Percentiles rank a stretch among this genome's conserved stretches.
Evolutionary conservation across 2,329 filamentous ascomycete genomes (phyloP).

Genomic region (Graphium sp.): DNA sequence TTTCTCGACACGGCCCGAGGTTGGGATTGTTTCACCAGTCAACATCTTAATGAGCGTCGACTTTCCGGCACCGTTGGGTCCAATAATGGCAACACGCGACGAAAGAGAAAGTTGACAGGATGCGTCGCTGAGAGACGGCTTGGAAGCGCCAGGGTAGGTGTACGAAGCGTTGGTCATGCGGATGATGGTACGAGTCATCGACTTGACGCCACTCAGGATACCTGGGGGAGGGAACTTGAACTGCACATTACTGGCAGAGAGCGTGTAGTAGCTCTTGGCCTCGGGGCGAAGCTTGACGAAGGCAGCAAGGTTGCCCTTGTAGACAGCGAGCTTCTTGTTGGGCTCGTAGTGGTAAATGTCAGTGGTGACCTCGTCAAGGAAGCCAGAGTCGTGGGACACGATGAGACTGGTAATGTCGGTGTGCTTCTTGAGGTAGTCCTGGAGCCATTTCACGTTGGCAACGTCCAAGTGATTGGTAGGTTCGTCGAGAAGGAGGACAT

Average conservation of each 20-base stretch:
- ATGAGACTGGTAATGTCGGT: slow-evolving; percentile 94
- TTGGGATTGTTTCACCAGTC: slow-evolving; percentile 80
- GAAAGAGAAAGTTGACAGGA: slow-evolving; percentile 80
- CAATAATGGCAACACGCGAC: slow-evolving; percentile 89
- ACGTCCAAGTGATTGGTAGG: slow-evolving; percentile 98
- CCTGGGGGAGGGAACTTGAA: slow-evolving; percentile 98
- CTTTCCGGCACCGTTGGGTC: slow-evolving; percentile 94
- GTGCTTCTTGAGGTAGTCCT: slow-evolving; percentile 90
- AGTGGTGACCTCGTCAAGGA: slow-evolving; percentile 92
- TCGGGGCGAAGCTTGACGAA: slow-evolving; percentile 87
- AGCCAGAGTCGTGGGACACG: slow-evolving; percentile 94
- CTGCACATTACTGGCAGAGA: slow-evolving; percentile 72
- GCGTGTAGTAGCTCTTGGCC: slow-evolving; percentile 94
- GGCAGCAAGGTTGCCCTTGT: slow-evolving; percentile 64
- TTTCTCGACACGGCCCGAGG: slow-evolving; percentile 80
- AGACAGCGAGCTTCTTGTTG: slow-evolving; percentile 81
- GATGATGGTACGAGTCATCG: slow-evolving; percentile 80
- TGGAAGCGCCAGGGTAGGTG: slow-evolving; percentile 78
- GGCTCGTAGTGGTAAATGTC: slow-evolving; percentile 98
- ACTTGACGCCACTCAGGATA: slow-evolving; percentile 90
- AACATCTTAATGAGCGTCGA: slow-evolving; percentile 96
- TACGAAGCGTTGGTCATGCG: slow-evolving; percentile 86
- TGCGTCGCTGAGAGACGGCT: slow-evolving; percentile 76
- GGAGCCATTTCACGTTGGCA: slow-evolving; percentile 87
- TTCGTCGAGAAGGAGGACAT: slow-evolving; percentile 92